Evolutionary conservation across 2,329 filamentous ascomycete species (phyloP).

Genomic region (Pezicula carpinea): DNA sequence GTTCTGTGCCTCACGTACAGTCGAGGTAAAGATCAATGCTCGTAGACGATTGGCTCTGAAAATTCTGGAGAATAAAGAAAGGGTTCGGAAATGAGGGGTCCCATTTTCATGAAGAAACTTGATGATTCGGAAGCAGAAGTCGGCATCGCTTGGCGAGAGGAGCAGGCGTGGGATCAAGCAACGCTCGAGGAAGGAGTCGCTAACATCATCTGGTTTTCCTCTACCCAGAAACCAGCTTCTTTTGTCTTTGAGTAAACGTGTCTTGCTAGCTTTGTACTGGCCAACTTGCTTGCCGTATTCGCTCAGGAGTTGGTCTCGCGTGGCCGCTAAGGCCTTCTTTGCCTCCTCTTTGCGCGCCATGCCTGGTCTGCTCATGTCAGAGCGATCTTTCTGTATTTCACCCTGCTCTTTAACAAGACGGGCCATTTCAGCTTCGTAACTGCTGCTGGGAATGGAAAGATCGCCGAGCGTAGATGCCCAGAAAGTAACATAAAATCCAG

Average conservation of each 20-base stretch:
- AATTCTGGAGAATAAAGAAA: slow-evolving; percentile 76
- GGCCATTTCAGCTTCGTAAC: slow-evolving; percentile 73
- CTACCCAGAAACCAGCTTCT: slow-evolving; percentile 70
- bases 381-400: slow-evolving; percentile 64
- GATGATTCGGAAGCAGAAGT: slow-evolving; percentile 82
- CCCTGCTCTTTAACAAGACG: slow-evolving; percentile 63
- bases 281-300: slow-evolving; percentile 70
- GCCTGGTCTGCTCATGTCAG: slow-evolving; percentile 65
- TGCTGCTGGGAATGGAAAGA: slow-evolving; percentile 67
- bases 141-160: slow-evolving; percentile 79
- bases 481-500: slow-evolving; percentile 84
- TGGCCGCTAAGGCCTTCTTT: slow-evolving; percentile 63
- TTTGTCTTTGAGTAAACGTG: slow-evolving; percentile 71
- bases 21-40: slow-evolving; percentile 81
- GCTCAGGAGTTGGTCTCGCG: slow-evolving; percentile 64
- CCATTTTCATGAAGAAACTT: slow-evolving; percentile 82
- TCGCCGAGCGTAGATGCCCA: slow-evolving; percentile 88
- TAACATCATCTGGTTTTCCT: slow-evolving; percentile 60
- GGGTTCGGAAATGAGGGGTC: slow-evolving; percentile 80
- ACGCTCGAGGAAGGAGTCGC: slow-evolving; percentile 77
- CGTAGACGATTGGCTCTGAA: slow-evolving; percentile 80
- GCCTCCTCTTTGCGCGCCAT: slow-evolving; percentile 64
- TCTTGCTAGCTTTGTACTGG: slow-evolving; percentile 61
- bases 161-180: slow-evolving; percentile 87
- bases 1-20: slow-evolving; percentile 85